Percentiles rank a stretch among this genome's conserved stretches.
Evolutionary conservation across 2,329 filamentous ascomycete species (phyloP).

Genomic region (Leptographium galeiforme): DNA sequence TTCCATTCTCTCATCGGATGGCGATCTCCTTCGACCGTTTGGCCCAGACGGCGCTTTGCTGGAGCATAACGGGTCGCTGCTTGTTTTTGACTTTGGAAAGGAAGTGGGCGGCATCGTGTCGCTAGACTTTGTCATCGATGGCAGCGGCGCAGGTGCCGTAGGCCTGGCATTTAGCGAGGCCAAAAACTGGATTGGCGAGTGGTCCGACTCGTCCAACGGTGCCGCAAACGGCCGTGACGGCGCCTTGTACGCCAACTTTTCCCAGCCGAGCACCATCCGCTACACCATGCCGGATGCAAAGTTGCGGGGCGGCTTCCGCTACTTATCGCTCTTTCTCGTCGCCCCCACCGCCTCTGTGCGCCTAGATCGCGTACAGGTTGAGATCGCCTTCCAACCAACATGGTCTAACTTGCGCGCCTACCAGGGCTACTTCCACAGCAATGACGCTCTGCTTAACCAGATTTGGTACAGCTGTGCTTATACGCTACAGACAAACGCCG

Average conservation of each 20-base stretch:
- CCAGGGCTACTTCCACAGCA: conserved; percentile 38
- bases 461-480: conserved; percentile 39
- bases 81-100: conserved; percentile 45
- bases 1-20: conserved; percentile 19
- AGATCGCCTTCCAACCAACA: conserved; percentile 25
- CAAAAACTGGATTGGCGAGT: conserved; percentile 31
- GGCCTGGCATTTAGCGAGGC: conserved; percentile 34
- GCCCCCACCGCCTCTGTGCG: conserved; percentile 4
- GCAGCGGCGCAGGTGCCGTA: conserved; percentile 18
- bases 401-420: conserved; percentile 36
- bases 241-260: conserved; percentile 29
- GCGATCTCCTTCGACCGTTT: not conserved
- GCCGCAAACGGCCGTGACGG: conserved; percentile 29
- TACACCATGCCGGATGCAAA: conserved; percentile 27
- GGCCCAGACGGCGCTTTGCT: conserved; percentile 1
- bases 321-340: conserved; percentile 18
- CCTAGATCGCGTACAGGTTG: conserved; percentile 21
- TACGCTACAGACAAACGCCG: conserved; percentile 25
- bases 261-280: conserved; percentile 16
- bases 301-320: conserved; percentile 38
- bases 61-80: conserved; percentile 32
- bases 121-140: conserved; percentile 25
- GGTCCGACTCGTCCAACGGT: conserved; percentile 34
- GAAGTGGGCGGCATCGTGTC: conserved; percentile 44
- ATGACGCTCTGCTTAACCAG: conserved; percentile 35